Percentiles rank a stretch among this genome's conserved stretches.
These are phyloP conservation scores for Spencermartinsiella ligniputridi DNA, from an alignment of 1,139 yeast species.

Conservation along the genomic window DNA sequence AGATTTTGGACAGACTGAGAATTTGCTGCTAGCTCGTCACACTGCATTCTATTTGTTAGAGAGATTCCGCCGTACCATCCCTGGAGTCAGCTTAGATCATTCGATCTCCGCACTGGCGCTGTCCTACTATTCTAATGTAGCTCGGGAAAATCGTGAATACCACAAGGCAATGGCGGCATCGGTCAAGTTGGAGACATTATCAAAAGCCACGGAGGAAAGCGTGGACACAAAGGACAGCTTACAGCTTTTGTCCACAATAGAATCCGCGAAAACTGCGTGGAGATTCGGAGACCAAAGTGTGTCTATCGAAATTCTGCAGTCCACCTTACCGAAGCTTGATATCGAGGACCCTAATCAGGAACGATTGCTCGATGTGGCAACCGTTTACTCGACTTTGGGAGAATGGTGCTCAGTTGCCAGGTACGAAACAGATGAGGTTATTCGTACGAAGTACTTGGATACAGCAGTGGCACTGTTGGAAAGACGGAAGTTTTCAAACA, in stretches of 20 bases:
- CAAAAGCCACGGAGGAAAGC: neutral
- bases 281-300: slow-evolving; percentile 21
- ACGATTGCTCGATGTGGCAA: slow-evolving; percentile 11
- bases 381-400: slow-evolving; percentile 41
- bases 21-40: slow-evolving; percentile 22
- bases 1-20: slow-evolving; percentile 16
- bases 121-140: slow-evolving; percentile 9
- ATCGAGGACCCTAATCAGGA: slow-evolving; percentile 5
- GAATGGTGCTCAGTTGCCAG: slow-evolving; percentile 70
- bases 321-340: slow-evolving; percentile 6
- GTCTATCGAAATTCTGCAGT: slow-evolving; percentile 18
- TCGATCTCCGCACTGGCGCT: neutral
- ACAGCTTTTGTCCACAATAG: slow-evolving; percentile 10
- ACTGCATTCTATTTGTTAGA: slow-evolving; percentile 16
- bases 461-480: slow-evolving; percentile 34
- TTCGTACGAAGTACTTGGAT: slow-evolving; percentile 54
- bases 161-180: slow-evolving; percentile 18
- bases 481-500: slow-evolving; percentile 16
- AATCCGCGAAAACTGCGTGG: slow-evolving; percentile 22
- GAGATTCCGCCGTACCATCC: neutral
- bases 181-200: slow-evolving; percentile 9
- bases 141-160: slow-evolving; percentile 8
- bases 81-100: neutral
- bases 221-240: neutral
- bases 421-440: slow-evolving; percentile 56